Evolutionary conservation across 2,329 filamentous ascomycete genomes (phyloP).

Genomic region (Gremmenia infestans): DNA sequence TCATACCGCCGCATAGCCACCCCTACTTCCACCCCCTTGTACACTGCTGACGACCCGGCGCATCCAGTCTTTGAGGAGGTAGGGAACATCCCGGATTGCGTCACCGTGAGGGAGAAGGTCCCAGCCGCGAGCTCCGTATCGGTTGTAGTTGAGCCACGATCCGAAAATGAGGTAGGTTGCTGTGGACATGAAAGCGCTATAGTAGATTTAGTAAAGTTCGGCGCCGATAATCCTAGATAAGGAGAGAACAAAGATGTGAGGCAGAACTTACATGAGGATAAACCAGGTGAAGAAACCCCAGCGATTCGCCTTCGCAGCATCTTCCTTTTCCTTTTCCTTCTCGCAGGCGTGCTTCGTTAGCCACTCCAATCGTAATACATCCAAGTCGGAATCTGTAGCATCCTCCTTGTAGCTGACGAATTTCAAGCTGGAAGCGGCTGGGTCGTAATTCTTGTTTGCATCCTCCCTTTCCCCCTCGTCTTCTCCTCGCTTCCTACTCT

Average conservation of each 20-base stretch:
- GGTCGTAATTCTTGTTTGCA: constrained; percentile 26
- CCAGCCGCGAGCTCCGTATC: constrained; percentile 92
- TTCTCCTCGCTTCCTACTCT: constrained; percentile 30
- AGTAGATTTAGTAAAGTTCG: not conserved
- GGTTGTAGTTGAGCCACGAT: constrained; percentile 98
- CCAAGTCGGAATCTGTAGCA: constrained; percentile 41
- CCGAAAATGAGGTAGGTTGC: constrained; percentile 95
- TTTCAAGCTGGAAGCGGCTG: constrained; percentile 55
- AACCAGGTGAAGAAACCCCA: constrained; percentile 99
- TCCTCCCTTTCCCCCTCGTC: constrained; percentile 27
- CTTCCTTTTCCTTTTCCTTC: constrained; percentile 41
- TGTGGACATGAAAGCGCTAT: constrained; percentile 77
- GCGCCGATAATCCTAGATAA: constrained; percentile 5
- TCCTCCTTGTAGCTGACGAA: constrained; percentile 71
- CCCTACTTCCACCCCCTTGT: constrained; percentile 76
- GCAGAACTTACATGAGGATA: constrained; percentile 71
- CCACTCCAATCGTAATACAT: constrained; percentile 75
- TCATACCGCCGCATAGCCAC: constrained; percentile 85
- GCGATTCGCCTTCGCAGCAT: constrained; percentile 42
- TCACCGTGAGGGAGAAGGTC: constrained; percentile 91
- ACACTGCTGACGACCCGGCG: constrained; percentile 76
- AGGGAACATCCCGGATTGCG: constrained; percentile 85
- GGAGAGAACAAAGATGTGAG: not conserved
- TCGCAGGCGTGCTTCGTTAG: constrained; percentile 83
- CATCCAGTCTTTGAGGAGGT: constrained; percentile 84